A percentile compares a stretch with the other conserved stretches of the same genome.
phyloP scores from a whole-genome alignment of 495 filamentous ascomycete genomes.

The Trichoderma parareesei region DNA sequence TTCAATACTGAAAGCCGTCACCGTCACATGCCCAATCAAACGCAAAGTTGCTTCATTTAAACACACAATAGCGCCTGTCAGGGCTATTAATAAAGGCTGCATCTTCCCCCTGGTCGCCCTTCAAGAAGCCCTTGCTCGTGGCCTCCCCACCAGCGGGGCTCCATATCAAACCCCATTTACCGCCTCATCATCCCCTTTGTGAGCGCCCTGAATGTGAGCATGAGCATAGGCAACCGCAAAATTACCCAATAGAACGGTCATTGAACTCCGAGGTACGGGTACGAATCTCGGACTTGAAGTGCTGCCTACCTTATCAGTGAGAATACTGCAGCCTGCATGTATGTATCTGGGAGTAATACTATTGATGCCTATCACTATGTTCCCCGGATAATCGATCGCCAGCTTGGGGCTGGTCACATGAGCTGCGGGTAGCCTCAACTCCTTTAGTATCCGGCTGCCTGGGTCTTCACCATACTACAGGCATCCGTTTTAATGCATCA shows the following conservation, averaged over 20 bases:
- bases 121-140: neutral
- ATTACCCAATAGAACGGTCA: neutral
- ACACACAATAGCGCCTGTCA: neutral
- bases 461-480: neutral
- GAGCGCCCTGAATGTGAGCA: neutral
- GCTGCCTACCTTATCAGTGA: too few relatives aligned
- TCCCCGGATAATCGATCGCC: neutral
- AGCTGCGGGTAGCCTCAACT: neutral
- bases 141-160: slow-evolving; percentile 1
- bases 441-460: neutral
- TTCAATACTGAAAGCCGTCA: too few relatives aligned
- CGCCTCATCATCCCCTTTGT: neutral
- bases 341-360: too few relatives aligned
- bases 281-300: neutral
- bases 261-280: neutral
- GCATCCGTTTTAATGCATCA: neutral
- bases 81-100: neutral
- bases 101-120: neutral
- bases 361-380: neutral
- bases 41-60: neutral
- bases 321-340: too few relatives aligned
- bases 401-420: slow-evolving; percentile 1
- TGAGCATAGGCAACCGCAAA: neutral
- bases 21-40: too few relatives aligned
- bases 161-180: slow-evolving; percentile 1